These are phyloP conservation scores for Phialophora macrospora DNA, from an alignment of 2,329 filamentous ascomycete species.

Conservation along the genomic window DNA sequence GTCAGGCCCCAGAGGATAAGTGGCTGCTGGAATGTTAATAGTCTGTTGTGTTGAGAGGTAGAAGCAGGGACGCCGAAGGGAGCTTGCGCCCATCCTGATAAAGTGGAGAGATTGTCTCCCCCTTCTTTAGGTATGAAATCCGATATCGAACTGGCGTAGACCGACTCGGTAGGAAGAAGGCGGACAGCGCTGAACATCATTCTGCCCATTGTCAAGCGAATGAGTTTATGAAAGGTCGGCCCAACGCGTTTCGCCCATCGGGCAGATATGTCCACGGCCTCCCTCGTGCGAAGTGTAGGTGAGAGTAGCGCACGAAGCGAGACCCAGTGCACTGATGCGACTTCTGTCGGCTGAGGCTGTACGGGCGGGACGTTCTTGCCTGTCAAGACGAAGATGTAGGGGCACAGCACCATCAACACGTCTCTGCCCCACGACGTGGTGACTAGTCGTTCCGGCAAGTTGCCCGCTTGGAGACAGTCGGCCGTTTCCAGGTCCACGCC, in stretches of 20 bases:
- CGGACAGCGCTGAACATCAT: conserved; percentile 71
- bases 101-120: conserved; percentile 35
- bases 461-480: conserved; percentile 59
- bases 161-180: conserved; percentile 65
- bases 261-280: conserved; percentile 67
- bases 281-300: conserved; percentile 63
- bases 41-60: conserved; percentile 28
- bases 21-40: conserved; percentile 48
- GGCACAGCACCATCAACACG: conserved; percentile 71
- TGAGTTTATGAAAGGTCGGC: conserved; percentile 58
- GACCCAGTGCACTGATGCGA: conserved; percentile 72
- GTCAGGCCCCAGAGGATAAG: conserved; percentile 72
- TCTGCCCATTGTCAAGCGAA: conserved; percentile 63
- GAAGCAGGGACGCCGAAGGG: conserved; percentile 35
- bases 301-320: conserved; percentile 66
- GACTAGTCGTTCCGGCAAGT: conserved; percentile 68
- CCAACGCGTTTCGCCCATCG: conserved; percentile 63
- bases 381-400: conserved; percentile 69
- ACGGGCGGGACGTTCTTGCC: conserved; percentile 61
- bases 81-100: conserved; percentile 37
- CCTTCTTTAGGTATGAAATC: conserved; percentile 54
- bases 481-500: conserved; percentile 62
- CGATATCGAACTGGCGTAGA: conserved; percentile 60
- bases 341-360: conserved; percentile 69
- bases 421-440: conserved; percentile 69